Percentiles rank a stretch among this genome's conserved stretches.
These are phyloP conservation scores for Umbelopsis ramanniana DNA, from an alignment of 192 early-diverging fungal genomes.

Conservation along the genomic window DNA sequence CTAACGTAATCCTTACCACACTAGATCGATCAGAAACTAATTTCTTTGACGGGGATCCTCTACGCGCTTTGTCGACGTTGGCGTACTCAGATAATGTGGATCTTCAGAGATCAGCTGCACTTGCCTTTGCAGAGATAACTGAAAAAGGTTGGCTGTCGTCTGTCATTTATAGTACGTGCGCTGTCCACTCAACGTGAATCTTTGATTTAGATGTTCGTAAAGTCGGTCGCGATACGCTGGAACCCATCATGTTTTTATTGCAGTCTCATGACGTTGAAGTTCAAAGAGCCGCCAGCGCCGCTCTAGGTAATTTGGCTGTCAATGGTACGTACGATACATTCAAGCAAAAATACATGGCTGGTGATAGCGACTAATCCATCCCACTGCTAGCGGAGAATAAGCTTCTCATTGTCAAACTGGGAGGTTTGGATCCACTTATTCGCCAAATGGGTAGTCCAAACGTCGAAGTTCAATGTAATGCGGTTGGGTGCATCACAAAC, in stretches of 20 bases:
- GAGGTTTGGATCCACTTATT: slow-evolving; percentile 83
- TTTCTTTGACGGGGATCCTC: slow-evolving; percentile 83
- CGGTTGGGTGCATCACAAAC: slow-evolving; percentile 93
- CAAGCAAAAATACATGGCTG: no score
- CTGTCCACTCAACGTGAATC: background rate
- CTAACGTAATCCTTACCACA: slow-evolving; percentile 4
- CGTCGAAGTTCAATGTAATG: slow-evolving; percentile 92
- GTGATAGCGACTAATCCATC: no score
- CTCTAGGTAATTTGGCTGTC: slow-evolving; percentile 90
- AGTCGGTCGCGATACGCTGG: slow-evolving; percentile 74
- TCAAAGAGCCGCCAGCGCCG: slow-evolving; percentile 83
- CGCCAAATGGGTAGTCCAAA: slow-evolving; percentile 85
- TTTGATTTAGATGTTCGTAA: slow-evolving; percentile 69
- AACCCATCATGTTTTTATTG: slow-evolving; percentile 82
- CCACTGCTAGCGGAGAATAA: slow-evolving; percentile 75
- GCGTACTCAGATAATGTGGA: slow-evolving; percentile 86
- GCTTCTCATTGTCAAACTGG: slow-evolving; percentile 81
- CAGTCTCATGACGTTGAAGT: slow-evolving; percentile 84
- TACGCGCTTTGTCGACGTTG: slow-evolving; percentile 80
- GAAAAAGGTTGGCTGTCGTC: slow-evolving; percentile 62
- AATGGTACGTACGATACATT: slow-evolving; percentile 62
- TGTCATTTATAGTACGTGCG: background rate
- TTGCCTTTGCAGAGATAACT: slow-evolving; percentile 90
- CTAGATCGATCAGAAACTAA: slow-evolving; percentile 78
- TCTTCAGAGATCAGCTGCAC: slow-evolving; percentile 82